phyloP scores from a whole-genome alignment of 2,329 filamentous ascomycete genomes.

The Ceratocystis smalleyi region DNA sequence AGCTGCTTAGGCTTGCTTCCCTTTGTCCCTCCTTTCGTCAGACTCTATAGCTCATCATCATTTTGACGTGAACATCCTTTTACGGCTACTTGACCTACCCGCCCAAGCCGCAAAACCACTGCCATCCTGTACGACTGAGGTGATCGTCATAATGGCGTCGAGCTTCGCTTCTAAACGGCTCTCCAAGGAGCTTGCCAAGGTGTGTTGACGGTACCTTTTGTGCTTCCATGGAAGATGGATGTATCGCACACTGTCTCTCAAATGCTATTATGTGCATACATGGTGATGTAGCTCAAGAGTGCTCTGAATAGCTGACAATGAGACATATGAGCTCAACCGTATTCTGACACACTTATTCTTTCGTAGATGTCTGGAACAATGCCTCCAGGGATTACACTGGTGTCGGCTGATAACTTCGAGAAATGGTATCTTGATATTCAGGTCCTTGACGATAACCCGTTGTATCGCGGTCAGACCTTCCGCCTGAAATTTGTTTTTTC shows the following conservation, averaged over 20 bases:
- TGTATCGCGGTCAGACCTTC: constrained; percentile 69
- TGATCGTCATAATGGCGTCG: constrained; percentile 19
- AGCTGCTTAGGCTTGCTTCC: neutral
- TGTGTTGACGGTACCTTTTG: constrained; percentile 20
- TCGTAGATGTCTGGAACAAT: constrained; percentile 38
- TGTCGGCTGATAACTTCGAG: constrained; percentile 66
- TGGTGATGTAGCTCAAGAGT: neutral
- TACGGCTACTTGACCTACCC: neutral
- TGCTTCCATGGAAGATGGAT: neutral
- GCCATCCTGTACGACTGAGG: neutral
- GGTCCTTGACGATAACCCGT: constrained; percentile 77
- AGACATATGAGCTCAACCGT: neutral
- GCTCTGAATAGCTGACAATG: neutral
- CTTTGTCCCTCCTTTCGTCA: neutral
- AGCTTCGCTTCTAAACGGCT: constrained; percentile 41
- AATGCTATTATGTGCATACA: neutral
- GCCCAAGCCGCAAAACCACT: neutral
- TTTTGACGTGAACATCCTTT: neutral
- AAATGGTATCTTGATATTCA: constrained; percentile 87
- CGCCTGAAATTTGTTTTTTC: constrained; percentile 79
- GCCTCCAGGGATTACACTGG: constrained; percentile 59
- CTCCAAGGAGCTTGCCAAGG: constrained; percentile 44
- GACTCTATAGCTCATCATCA: neutral
- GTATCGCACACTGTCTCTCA: constrained; percentile 7
- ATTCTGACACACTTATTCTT: neutral